phyloP scores from a whole-genome alignment of 495 filamentous ascomycete genomes.

The Hypoxylon lienhwacheense region DNA sequence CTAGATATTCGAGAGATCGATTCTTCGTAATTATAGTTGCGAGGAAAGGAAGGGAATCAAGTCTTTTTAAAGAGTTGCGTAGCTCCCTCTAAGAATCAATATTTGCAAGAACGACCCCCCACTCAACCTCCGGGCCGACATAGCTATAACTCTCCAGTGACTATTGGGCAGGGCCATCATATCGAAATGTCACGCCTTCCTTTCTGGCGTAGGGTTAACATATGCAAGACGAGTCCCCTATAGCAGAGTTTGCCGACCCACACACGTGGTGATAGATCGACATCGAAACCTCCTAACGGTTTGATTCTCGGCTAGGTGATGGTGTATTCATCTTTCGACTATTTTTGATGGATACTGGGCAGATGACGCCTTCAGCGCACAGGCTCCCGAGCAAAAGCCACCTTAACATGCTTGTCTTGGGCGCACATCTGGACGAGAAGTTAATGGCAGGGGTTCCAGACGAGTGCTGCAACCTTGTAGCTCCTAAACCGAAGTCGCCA shows the following conservation, averaged over 20 bases:
- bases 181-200: constrained; percentile 31
- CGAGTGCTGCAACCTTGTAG: constrained; percentile 26
- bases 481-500: constrained; percentile 28
- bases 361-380: constrained; percentile 29
- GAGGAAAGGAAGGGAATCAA: constrained; percentile 17
- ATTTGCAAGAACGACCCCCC: too few species aligned
- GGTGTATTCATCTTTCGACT: constrained; percentile 35
- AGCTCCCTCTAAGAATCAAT: constrained; percentile 14
- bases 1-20: background rate
- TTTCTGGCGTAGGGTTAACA: constrained; percentile 22
- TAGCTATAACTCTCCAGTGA: constrained; percentile 21
- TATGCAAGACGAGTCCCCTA: constrained; percentile 26
- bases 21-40: background rate
- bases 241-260: constrained; percentile 30
- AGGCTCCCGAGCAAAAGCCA: constrained; percentile 31
- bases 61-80: constrained; percentile 23
- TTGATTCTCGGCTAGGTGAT: constrained; percentile 31
- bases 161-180: constrained; percentile 25
- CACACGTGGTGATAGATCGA: constrained; percentile 38
- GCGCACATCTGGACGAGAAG: constrained; percentile 10
- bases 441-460: constrained; percentile 26
- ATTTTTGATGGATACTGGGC: constrained; percentile 19
- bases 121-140: constrained; percentile 27
- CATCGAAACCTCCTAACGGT: constrained; percentile 26
- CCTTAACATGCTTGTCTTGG: constrained; percentile 16